These are phyloP conservation scores for Penicillium goetzii DNA, from an alignment of 495 filamentous ascomycete species.

Conservation along the genomic window DNA sequence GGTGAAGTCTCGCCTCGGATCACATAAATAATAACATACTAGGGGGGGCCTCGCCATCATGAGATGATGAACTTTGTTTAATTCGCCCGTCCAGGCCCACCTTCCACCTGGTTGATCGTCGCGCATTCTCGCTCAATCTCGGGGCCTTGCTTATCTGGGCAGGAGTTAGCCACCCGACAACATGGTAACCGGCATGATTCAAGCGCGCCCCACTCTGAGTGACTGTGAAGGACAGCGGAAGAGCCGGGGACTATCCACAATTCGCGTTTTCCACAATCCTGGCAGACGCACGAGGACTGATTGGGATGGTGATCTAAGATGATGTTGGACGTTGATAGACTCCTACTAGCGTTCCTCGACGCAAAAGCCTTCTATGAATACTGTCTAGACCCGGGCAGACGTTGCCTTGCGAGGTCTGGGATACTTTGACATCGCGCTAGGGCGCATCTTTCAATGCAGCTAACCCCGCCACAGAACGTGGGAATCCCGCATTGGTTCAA, in stretches of 20 bases:
- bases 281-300: not conserved
- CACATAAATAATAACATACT: not conserved
- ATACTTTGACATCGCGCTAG: not conserved
- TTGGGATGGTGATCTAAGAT: not conserved
- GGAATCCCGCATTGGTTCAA: constrained; percentile 11
- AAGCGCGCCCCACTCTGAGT: constrained; percentile 9
- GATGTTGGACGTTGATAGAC: not conserved
- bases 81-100: not conserved
- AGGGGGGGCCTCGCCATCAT: not conserved
- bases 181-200: constrained; percentile 10
- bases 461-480: constrained; percentile 18
- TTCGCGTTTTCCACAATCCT: constrained; percentile 1
- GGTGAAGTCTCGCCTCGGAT: not conserved
- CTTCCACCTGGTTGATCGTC: not conserved
- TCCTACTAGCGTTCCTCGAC: not conserved
- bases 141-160: constrained; percentile 9
- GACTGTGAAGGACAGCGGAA: not conserved
- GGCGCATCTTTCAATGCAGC: not conserved
- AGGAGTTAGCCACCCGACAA: constrained; percentile 11
- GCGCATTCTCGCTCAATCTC: constrained; percentile 1
- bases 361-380: not conserved
- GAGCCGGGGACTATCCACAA: not conserved
- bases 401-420: constrained; percentile 1
- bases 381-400: not conserved
- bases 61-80: not conserved